Conservation (phyloP, 768 basidiomycete genomes). For the Termitomyces sp. region DNA sequence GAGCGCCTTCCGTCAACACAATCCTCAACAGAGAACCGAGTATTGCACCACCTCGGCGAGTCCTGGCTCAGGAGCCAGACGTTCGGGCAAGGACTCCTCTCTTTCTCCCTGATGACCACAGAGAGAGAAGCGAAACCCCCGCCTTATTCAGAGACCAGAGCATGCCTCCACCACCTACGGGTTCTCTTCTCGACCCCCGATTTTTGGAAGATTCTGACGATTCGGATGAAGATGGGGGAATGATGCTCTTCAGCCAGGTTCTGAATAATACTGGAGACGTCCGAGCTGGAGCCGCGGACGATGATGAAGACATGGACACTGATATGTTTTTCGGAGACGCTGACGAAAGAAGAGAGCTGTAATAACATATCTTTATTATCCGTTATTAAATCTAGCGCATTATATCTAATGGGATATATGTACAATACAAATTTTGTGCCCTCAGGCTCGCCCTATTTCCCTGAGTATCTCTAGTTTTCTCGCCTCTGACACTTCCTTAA, state of each 20-base stretch:
- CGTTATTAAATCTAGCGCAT: slow-evolving; percentile 5
- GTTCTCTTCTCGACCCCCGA: slow-evolving; percentile 27
- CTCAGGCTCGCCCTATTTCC: slow-evolving; percentile 74
- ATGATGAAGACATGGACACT: slow-evolving; percentile 76
- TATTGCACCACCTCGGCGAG: slow-evolving; percentile 32
- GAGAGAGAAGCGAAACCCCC: slow-evolving; percentile 37
- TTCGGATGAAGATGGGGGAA: slow-evolving; percentile 44
- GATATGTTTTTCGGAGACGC: slow-evolving; percentile 79
- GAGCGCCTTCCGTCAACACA: slow-evolving; percentile 23
- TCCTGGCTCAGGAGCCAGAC: slow-evolving; percentile 18
- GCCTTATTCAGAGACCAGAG: slow-evolving; percentile 23
- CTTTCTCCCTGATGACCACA: slow-evolving; percentile 66
- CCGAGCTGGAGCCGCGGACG: slow-evolving; percentile 58
- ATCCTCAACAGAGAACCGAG: slow-evolving; percentile 28
- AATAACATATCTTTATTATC: slow-evolving; percentile 21
- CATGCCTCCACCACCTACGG: slow-evolving; percentile 18
- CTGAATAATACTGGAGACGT: slow-evolving; percentile 57
- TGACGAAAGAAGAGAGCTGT: slow-evolving; percentile 68
- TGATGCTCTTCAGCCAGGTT: slow-evolving; percentile 77
- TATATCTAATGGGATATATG: not conserved
- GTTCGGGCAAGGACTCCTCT: slow-evolving; percentile 57
- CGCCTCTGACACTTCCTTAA: slow-evolving; percentile 59
- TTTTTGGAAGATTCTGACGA: slow-evolving; percentile 31
- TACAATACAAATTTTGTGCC: not conserved
- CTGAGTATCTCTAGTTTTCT: slow-evolving; percentile 71